Evolutionary conservation across 1,284 basidiomycete species (phyloP), one percentile per base, ranked within the genome.

Genomic region (Cryptococcus sp.): DNA sequence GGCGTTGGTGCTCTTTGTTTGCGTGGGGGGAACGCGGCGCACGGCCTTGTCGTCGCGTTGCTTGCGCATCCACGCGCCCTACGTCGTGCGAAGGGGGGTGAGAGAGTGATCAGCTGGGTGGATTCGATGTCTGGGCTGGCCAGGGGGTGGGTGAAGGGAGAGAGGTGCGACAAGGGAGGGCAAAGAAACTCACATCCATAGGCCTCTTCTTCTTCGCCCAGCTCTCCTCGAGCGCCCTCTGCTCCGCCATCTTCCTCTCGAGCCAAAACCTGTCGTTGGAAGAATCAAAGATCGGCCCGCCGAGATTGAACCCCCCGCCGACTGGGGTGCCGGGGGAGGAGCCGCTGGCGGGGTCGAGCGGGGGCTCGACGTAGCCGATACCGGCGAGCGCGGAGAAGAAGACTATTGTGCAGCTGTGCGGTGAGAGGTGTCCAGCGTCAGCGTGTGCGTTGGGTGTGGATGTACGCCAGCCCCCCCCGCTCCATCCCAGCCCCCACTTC

Each of bases 311-410:
- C 36, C 47, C 53, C 36, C 59, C 50, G 42, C 33, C 50, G 11
- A 35, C 43, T 11, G 42, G n/a, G n/a, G n/a, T n/a, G n/a, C n/a
- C 38, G 38, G 50, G 12, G 23, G n/a, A 49, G 46, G 18, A 42
- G 18, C 43, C 28, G 28, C 20, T 23, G 21, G 37, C 13, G 36
- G 44, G n/a, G 38, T 56, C 52, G 9, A 46, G 36, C 20, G 52
- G 23, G 5, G 71, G 68, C 46, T 71, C 70, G 35, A 69, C 67
- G 53, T 77, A 78, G 15, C 76, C 76, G 23, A 76, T 59, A 2
- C 76, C 76, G 1, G 72, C 67, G 13, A 78, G 64, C 1, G 76
- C 75, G 7, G 72, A 69, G 56, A 77, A 72, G 67, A 78, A 78
- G 47, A 75, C 59, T 47, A 73, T 62, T 20, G 72, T 63, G 58